Evolutionary conservation across 306 rosid species (phyloP).

Genomic region (Vigna nakashimae): DNA sequence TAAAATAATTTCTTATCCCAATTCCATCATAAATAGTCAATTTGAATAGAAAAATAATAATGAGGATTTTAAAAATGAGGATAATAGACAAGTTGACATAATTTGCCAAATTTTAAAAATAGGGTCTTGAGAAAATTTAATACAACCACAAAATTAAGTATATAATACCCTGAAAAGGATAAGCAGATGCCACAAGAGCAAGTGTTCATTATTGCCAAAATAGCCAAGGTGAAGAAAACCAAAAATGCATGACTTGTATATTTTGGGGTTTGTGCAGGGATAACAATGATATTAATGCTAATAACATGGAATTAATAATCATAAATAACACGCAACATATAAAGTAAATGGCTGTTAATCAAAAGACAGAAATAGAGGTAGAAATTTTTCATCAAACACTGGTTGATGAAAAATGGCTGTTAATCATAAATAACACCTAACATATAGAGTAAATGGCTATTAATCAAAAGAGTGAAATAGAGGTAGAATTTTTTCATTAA

Average conservation of each 20-base stretch:
- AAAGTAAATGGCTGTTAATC: conserved; percentile 8
- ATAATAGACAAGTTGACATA: not conserved
- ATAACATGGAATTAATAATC: conserved; percentile 11
- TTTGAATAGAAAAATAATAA: not conserved
- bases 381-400: conserved; percentile 31
- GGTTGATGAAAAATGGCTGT: conserved; percentile 1
- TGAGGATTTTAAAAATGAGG: not conserved
- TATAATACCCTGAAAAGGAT: conserved; percentile 24
- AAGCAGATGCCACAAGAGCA: conserved; percentile 3
- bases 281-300: conserved; percentile 12
- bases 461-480: conserved; percentile 10
- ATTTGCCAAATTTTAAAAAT: not conserved
- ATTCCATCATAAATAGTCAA: not conserved
- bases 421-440: not conserved
- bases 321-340: not conserved
- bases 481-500: conserved; percentile 22
- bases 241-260: conserved; percentile 20
- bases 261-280: conserved; percentile 28
- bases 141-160: conserved; percentile 10
- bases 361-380: conserved; percentile 20
- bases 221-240: conserved; percentile 17
- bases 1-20: not conserved
- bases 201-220: conserved; percentile 12
- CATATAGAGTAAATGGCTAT: too few relatives aligned
- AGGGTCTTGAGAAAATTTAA: not conserved